phyloP scores from a whole-genome alignment of 768 basidiomycete genomes.

The Suillus cothurnatus region DNA sequence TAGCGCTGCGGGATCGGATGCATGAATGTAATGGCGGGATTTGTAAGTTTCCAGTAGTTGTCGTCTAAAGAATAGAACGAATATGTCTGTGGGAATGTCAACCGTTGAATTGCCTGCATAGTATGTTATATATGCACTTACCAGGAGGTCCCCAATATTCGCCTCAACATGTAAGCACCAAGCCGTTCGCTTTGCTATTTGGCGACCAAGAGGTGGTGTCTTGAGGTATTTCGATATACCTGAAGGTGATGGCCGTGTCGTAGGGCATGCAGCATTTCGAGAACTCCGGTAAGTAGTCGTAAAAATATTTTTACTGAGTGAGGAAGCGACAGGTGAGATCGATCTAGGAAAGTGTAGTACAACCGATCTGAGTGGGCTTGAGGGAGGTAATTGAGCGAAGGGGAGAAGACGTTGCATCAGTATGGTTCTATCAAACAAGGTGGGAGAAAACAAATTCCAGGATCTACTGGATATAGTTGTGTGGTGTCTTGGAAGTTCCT shows the following conservation, averaged over 20 bases:
- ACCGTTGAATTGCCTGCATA: constrained; percentile 8
- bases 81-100: constrained; percentile 52
- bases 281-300: constrained; percentile 57
- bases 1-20: constrained; percentile 72
- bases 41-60: constrained; percentile 61
- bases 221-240: constrained; percentile 65
- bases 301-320: constrained; percentile 79
- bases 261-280: constrained; percentile 71
- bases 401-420: constrained; percentile 23
- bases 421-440: neutral
- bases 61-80: constrained; percentile 55
- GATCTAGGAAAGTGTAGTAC: constrained; percentile 44
- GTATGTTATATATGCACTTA: constrained; percentile 37
- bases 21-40: constrained; percentile 26
- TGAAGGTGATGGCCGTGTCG: constrained; percentile 83
- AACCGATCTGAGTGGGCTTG: constrained; percentile 45
- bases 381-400: constrained; percentile 24
- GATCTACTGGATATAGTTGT: too few species aligned
- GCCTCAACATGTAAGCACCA: constrained; percentile 53
- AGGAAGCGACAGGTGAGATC: constrained; percentile 26
- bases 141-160: constrained; percentile 69
- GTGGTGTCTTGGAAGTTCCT: neutral
- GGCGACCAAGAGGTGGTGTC: too few species aligned
- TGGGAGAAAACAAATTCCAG: constrained; percentile 1
- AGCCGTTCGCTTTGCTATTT: constrained; percentile 58